phyloP scores from a whole-genome alignment of 2,329 filamentous ascomycete species.

The Coleophoma crateriformis region DNA sequence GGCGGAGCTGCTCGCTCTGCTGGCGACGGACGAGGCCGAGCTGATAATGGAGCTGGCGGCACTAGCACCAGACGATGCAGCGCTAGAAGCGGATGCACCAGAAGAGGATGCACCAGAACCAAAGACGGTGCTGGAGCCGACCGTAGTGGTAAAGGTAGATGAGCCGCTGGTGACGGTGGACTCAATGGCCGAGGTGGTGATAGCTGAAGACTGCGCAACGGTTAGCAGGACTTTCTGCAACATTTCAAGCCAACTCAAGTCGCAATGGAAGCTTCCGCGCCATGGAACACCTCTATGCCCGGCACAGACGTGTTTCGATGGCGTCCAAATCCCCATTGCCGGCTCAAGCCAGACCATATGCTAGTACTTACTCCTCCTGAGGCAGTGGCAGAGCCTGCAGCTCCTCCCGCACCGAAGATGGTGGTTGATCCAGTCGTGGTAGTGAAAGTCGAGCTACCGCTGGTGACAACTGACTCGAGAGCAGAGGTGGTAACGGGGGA shows the following conservation, averaged over 20 bases:
- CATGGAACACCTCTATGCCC: no score
- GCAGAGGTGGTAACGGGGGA: constrained; percentile 20
- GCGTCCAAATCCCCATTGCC: no score
- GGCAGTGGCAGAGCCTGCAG: not conserved
- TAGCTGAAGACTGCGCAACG: not conserved
- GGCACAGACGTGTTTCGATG: no score
- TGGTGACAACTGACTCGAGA: constrained; percentile 14
- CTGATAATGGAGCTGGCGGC: constrained; percentile 3
- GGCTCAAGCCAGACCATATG: no score
- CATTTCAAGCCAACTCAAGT: no score
- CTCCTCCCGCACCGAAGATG: constrained; percentile 11
- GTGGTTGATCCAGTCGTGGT: constrained; percentile 19
- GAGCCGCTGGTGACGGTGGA: constrained; percentile 1
- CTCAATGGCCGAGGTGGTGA: constrained; percentile 2
- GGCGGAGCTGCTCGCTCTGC: not conserved
- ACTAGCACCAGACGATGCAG: constrained; percentile 5
- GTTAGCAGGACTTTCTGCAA: not conserved
- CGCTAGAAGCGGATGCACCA: constrained; percentile 6
- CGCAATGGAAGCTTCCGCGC: no score
- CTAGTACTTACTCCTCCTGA: not conserved
- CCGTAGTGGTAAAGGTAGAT: not conserved
- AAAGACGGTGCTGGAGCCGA: constrained; percentile 1
- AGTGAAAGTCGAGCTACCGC: constrained; percentile 14
- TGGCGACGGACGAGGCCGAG: not conserved
- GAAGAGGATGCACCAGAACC: constrained; percentile 3